Evolutionary conservation across 495 filamentous ascomycete species (phyloP).

Genomic region (Aspergillus ostianus): DNA sequence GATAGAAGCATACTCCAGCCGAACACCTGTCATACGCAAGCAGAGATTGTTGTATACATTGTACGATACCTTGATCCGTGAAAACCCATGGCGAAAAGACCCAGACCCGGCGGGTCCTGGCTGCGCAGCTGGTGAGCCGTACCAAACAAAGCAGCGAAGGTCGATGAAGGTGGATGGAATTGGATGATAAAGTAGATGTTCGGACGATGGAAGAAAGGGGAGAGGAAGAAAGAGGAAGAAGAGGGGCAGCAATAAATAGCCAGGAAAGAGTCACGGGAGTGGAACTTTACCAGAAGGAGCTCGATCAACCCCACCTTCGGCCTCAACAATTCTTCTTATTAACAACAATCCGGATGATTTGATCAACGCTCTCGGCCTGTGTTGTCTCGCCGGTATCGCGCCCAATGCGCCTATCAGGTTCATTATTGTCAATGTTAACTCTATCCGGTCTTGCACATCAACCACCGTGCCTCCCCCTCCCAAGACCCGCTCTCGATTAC

Average conservation of each 20-base stretch:
- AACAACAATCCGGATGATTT: background rate
- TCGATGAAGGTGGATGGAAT: slow-evolving; percentile 7
- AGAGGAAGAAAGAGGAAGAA: background rate
- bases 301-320: background rate
- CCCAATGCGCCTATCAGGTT: no score
- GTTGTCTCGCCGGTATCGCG: no score
- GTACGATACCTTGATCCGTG: slow-evolving; percentile 58
- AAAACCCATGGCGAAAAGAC: slow-evolving; percentile 35
- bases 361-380: background rate
- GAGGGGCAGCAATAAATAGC: background rate
- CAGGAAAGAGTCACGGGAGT: background rate
- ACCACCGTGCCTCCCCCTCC: no score
- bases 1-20: slow-evolving; percentile 17
- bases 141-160: slow-evolving; percentile 20
- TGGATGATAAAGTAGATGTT: slow-evolving; percentile 1
- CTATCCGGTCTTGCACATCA: background rate
- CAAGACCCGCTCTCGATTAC: background rate
- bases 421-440: no score
- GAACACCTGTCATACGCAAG: slow-evolving; percentile 62
- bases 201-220: background rate
- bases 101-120: slow-evolving; percentile 23
- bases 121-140: slow-evolving; percentile 38
- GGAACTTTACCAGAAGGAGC: no score
- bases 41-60: slow-evolving; percentile 49
- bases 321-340: no score